Evolutionary conservation across 495 filamentous ascomycete species (phyloP), one percentile per base, ranked within the genome.

Genomic region (Elaphomyces granulatus): DNA sequence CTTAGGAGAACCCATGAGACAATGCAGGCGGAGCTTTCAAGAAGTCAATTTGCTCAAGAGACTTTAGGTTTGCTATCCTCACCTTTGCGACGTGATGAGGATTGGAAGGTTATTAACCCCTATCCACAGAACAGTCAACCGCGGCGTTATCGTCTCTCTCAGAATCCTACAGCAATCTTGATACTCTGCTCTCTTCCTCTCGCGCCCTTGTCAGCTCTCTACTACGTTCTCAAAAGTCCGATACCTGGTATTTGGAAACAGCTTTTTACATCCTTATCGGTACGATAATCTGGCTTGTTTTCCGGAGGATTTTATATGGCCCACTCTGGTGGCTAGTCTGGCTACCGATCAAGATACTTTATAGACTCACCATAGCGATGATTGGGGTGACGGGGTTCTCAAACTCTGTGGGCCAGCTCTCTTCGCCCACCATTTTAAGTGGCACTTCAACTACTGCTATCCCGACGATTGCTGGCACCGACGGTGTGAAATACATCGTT

Each of bases 231-330:
- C 83, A 87, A 51, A 95, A 95, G 63, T 87, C 79, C 31, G 90
- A 96, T 57, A 90, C 85, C 2, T 99, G 90, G 90, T 99, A 99
- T 49, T 70, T 95, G 19, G 77, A 85, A 58, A 87, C 79, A 15
- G 78, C 87, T 0, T 78, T 96, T 46, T 87, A 85, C 47, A 60
- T 96, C 34, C 69, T 96, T 7, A 30, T 82, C 10, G 68, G 59
- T 2, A 94, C 82, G 4, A 75, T 94, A 21, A 59, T 59, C 8
- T 99, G 90, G 90, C 64, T 99, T 7, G 50, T 96, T 1, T 90
- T 88, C 42, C 65, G 90, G 14, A 63, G 90, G 4, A 64, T 87
- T 6, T 48, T 99, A 6, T 95, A 88, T 60, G 87, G 90, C 0
- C 90, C 92, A 9, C 58, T 87, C 21, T 94, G 83, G 78, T 85